Base-by-base conservation (phyloP, 2,329 filamentous ascomycete genomes). In the Lecanicillium sp. region DNA sequence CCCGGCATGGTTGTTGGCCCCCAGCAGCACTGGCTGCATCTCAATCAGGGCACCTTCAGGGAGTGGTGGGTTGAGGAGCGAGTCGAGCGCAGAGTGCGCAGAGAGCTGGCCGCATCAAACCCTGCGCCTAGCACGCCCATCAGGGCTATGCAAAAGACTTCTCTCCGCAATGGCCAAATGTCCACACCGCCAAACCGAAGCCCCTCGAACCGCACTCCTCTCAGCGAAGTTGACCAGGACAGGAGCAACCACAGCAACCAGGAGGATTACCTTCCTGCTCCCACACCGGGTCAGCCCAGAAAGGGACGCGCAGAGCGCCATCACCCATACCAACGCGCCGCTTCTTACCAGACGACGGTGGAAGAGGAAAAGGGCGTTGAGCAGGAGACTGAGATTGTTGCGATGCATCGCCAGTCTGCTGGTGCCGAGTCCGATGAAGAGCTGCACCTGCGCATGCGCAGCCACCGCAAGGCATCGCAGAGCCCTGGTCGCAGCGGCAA, bases 1-100 rank as follows among this genome's bases (percentile, higher is more conserved):
- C 92, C 92, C 0, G 92, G 92, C 38, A 98, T 98, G 92, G 92
- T 98, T 6, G 92, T 98, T 38, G 92, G 92, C 1, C 92, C 92
- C 29, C 92, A 98, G 59, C 92, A 98, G 65, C 92, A 98, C 65
- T 98, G 92, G 92, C 76, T 98, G 39, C 92, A 98, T 58, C 76
- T 98, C 46, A 96, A 98, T 67, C 92, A 98, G 64, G 85, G 85
- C 27, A 82, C 85, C 27, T 98, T 98, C 79, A 79, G 92, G n/a
- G 88, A 97, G 63, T 98, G 92, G 92, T 97, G 89, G 87, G 76
- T 92, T 54, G 87, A 88, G 65, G 85, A 90, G 65, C 85, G 88
- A 55, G 66, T 90, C 42, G 84, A 88, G 60, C 79, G 73, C 40
- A 78, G 74, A 58, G 64, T 80, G 39, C 65, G 75, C 33, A 77